phyloP scores from a whole-genome alignment of 441 rosid species.

The Erodium trifolium region DNA sequence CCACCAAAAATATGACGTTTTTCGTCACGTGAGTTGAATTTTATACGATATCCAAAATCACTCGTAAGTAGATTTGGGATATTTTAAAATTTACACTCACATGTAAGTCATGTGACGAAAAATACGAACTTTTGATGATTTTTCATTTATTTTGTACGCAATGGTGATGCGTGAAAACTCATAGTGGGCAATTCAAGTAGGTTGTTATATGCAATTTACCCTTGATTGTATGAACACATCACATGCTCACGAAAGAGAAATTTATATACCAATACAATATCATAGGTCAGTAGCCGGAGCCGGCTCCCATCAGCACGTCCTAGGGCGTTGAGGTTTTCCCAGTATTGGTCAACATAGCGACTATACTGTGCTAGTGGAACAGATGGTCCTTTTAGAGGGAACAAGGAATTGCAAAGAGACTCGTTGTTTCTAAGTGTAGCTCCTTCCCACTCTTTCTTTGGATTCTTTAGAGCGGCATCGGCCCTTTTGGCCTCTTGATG shows the following conservation, averaged over 20 bases:
- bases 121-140: too few relatives aligned
- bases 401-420: slow-evolving; percentile 96
- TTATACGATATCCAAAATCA: too few relatives aligned
- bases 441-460: slow-evolving; percentile 99
- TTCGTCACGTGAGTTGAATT: too few relatives aligned
- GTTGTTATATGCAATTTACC: too few relatives aligned
- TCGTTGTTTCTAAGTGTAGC: slow-evolving; percentile 95
- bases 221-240: background rate
- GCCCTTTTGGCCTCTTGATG: slow-evolving; percentile 99
- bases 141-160: too few relatives aligned
- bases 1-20: too few relatives aligned
- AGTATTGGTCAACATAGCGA: slow-evolving; percentile 86
- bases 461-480: slow-evolving; percentile 88
- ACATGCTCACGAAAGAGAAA: background rate
- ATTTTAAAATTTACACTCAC: too few relatives aligned
- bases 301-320: slow-evolving; percentile 98
- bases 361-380: slow-evolving; percentile 76
- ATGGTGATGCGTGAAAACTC: too few relatives aligned
- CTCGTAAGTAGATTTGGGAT: too few relatives aligned
- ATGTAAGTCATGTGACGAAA: too few relatives aligned
- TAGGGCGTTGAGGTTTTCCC: slow-evolving; percentile 97
- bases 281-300: slow-evolving; percentile 88
- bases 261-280: slow-evolving; percentile 80
- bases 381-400: slow-evolving; percentile 92
- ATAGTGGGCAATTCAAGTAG: too few relatives aligned